Base-by-base conservation (phyloP, 2,329 filamentous ascomycete species). In the Alternaria sp. region DNA sequence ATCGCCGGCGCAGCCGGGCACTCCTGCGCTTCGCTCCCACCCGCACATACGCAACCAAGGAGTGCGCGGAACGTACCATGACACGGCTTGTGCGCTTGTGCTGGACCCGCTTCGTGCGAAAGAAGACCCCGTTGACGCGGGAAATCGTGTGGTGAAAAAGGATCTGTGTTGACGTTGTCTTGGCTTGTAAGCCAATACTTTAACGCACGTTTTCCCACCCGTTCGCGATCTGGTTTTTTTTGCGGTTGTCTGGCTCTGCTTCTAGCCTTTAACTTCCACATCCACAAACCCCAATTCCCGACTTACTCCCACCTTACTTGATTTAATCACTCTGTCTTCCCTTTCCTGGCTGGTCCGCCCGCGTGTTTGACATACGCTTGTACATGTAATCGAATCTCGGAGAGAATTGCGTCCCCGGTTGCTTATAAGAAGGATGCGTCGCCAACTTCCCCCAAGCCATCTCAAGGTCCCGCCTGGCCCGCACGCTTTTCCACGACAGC, bases 391-490 rank as follows among this genome's bases (percentile, higher is more conserved):
- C 45, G 21, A 51, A 31, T 29, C n/a, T 39, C 31, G 31, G 14
- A 46, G 21, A 50, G 31, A 21, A 29, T 14, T 17, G 44, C 23
- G 51, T 33, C 36, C 54, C 40, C 26, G 17, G 9, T 52, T 29
- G 24, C 40, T 51, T 58, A 64, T 59, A 62, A 60, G 34, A 51
- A 63, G 58, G 46, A 73, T 74, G 72, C 70, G 71, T 61, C 72
- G 72, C 58, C 72, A 74, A 66, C 67, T 74, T 51, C 69, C 71
- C 51, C 74, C 74, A 29, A 68, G 69, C 21, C 74, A 74, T 55
- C 66, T 76, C 62, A 74, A 74, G 62, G 71, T 75, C 54, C 63
- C 71, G 13, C 64, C 70, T 26, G 67, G 69, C 26, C 69, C 73
- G 13, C 66, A 72, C 51, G 68, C 67, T 40, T 68, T 72, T 51